A percentile compares a stretch with the other conserved stretches of the same genome.
phyloP scores from a whole-genome alignment of 2,329 filamentous ascomycete genomes.

The Aspergillus pseudoviridinutans region DNA sequence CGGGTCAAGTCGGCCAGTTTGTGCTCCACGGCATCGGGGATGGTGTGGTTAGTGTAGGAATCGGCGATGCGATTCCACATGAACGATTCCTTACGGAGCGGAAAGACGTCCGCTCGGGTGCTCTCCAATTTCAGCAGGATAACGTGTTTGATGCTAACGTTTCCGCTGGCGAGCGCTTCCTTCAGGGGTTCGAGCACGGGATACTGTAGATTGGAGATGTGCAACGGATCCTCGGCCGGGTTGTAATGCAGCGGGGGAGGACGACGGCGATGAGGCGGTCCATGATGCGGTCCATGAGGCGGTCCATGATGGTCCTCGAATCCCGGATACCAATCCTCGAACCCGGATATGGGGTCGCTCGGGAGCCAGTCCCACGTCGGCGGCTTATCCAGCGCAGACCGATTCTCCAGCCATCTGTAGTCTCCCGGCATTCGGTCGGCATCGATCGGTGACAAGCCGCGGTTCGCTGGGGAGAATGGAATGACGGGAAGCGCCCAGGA shows the following conservation, averaged over 20 bases:
- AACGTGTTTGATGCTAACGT: constrained; percentile 42
- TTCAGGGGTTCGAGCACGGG: constrained; percentile 20
- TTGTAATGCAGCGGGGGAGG: constrained; percentile 26
- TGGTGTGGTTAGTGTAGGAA: constrained; percentile 30
- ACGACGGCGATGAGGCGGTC: background rate
- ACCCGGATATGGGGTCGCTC: constrained; percentile 17
- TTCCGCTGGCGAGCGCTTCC: constrained; percentile 23
- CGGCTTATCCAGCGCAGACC: constrained; percentile 14
- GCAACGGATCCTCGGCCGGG: constrained; percentile 37
- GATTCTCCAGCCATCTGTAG: constrained; percentile 18
- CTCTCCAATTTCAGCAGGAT: constrained; percentile 46
- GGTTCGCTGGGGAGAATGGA: constrained; percentile 16
- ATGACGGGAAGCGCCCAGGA: constrained; percentile 21
- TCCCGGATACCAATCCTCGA: constrained; percentile 23
- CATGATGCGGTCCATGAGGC: background rate
- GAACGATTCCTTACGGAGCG: constrained; percentile 39
- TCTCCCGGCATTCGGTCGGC: constrained; percentile 15
- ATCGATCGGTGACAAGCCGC: constrained; percentile 18
- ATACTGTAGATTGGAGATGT: constrained; percentile 37
- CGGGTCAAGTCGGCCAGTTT: constrained; percentile 26
- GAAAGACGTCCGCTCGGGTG: constrained; percentile 46
- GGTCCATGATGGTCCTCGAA: constrained; percentile 2
- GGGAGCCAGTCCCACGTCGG: constrained; percentile 25
- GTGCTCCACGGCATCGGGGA: constrained; percentile 30
- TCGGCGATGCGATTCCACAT: constrained; percentile 34